Percentiles rank a stretch among this genome's conserved stretches.
These are phyloP conservation scores for Leccinellum albellum DNA, from an alignment of 768 basidiomycete species.

Conservation along the genomic window DNA sequence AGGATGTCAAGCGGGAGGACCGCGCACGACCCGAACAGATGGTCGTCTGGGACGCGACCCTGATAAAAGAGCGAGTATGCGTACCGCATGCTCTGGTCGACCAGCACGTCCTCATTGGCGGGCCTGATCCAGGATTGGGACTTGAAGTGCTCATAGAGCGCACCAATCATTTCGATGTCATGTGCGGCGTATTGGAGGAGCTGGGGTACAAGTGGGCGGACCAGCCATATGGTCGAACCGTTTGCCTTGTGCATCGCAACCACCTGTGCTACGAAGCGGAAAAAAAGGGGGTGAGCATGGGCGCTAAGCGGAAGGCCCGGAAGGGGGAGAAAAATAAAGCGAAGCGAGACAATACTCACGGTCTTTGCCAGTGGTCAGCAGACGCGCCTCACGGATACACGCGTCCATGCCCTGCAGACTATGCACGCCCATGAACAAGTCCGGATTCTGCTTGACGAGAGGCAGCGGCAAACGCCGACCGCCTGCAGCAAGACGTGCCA, in stretches of 20 bases:
- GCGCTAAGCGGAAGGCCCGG: not conserved
- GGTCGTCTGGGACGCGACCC: slow-evolving; percentile 23
- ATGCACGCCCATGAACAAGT: slow-evolving; percentile 32
- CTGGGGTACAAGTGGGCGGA: slow-evolving; percentile 33
- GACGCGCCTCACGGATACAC: slow-evolving; percentile 25
- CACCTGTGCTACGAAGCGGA: slow-evolving; percentile 27
- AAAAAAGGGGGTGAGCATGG: not conserved
- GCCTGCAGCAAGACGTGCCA: slow-evolving; percentile 23
- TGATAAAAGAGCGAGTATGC: slow-evolving; percentile 27
- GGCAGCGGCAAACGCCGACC: slow-evolving; percentile 23
- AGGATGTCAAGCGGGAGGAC: slow-evolving; percentile 28
- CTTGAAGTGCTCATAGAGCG: slow-evolving; percentile 35
- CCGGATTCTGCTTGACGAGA: slow-evolving; percentile 22
- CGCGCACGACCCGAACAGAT: slow-evolving; percentile 20
- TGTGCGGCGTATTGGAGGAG: slow-evolving; percentile 41
- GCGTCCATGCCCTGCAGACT: slow-evolving; percentile 34
- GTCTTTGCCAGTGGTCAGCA: slow-evolving; percentile 31
- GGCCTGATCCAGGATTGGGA: slow-evolving; percentile 22
- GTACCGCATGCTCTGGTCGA: slow-evolving; percentile 29
- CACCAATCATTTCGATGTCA: slow-evolving; percentile 38
- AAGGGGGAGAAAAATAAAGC: not conserved
- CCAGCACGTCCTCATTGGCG: slow-evolving; percentile 8
- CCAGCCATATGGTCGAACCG: slow-evolving; percentile 32
- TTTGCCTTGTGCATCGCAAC: slow-evolving; percentile 35
- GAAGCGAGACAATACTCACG: slow-evolving; percentile 21